A percentile compares a stretch with the other conserved stretches of the same genome.
phyloP scores from a whole-genome alignment of 805 yeast species.

The Kockiozyma suomiensis region DNA sequence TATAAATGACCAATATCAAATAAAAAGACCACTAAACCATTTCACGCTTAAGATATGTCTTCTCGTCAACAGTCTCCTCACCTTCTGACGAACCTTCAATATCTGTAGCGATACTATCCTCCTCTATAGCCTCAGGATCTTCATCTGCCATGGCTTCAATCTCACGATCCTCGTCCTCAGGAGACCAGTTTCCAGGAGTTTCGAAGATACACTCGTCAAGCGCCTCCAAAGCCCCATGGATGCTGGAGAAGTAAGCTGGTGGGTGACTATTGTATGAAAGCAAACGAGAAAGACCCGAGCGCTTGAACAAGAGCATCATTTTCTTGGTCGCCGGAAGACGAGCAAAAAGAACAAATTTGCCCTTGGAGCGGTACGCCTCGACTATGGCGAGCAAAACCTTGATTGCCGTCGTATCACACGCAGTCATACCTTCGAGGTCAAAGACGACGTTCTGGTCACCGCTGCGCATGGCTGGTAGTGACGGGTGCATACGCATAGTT shows the following conservation, averaged over 20 bases:
- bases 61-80: slow-evolving; percentile 10
- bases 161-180: slow-evolving; percentile 22
- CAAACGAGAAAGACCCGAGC: slow-evolving; percentile 58
- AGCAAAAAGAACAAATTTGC: slow-evolving; percentile 61
- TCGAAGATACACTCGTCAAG: slow-evolving; percentile 43
- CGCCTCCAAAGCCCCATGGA: slow-evolving; percentile 59
- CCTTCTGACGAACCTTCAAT: slow-evolving; percentile 10
- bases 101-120: slow-evolving; percentile 16
- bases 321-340: slow-evolving; percentile 55
- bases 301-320: slow-evolving; percentile 54
- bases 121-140: slow-evolving; percentile 16
- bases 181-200: slow-evolving; percentile 25
- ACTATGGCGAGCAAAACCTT: slow-evolving; percentile 70
- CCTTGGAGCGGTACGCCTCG: slow-evolving; percentile 53
- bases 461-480: slow-evolving; percentile 57
- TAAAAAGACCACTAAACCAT: slow-evolving; percentile 9
- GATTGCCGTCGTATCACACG: slow-evolving; percentile 77
- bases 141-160: slow-evolving; percentile 19
- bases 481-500: slow-evolving; percentile 74
- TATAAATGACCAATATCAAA: not conserved
- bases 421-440: slow-evolving; percentile 81
- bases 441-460: slow-evolving; percentile 61
- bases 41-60: slow-evolving; percentile 15
- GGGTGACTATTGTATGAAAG: slow-evolving; percentile 42
- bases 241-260: slow-evolving; percentile 49